These are phyloP conservation scores for Gliomastix tumulicola DNA, from an alignment of 2,329 filamentous ascomycete species.

Conservation along the genomic window DNA sequence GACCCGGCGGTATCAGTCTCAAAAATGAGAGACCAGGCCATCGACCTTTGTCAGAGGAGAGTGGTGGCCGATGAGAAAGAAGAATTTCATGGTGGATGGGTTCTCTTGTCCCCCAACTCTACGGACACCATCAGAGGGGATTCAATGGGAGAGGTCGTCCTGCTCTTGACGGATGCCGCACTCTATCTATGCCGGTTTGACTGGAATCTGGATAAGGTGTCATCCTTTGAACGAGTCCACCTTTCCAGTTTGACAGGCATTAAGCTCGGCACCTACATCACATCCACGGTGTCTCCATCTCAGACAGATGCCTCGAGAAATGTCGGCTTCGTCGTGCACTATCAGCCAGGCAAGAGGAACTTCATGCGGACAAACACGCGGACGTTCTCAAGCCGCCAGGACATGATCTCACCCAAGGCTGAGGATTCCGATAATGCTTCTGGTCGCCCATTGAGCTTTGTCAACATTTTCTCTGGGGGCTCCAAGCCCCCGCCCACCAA, in stretches of 20 bases:
- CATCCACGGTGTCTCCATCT: conserved; percentile 70
- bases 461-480: conserved; percentile 30
- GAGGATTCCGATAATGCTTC: conserved; percentile 11
- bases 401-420: conserved; percentile 16
- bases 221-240: conserved; percentile 81
- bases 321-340: conserved; percentile 75
- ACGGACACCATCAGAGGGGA: conserved; percentile 63
- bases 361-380: conserved; percentile 78
- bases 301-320: conserved; percentile 76
- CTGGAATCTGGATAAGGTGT: conserved; percentile 92
- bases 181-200: conserved; percentile 89
- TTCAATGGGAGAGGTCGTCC: conserved; percentile 81
- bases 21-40: conserved; percentile 79
- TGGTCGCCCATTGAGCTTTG: conserved; percentile 24
- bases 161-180: conserved; percentile 78
- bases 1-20: conserved; percentile 85
- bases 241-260: conserved; percentile 67
- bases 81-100: conserved; percentile 86
- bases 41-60: conserved; percentile 81
- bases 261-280: conserved; percentile 81
- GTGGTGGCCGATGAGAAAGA: conserved; percentile 79
- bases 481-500: conserved; percentile 20
- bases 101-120: conserved; percentile 67
- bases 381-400: conserved; percentile 55
- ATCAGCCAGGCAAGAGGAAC: conserved; percentile 64